Evolutionary conservation across 208 protist species (phyloP), one percentile per base, ranked within the genome.

Genomic region (Trypanosoma platydactyli): DNA sequence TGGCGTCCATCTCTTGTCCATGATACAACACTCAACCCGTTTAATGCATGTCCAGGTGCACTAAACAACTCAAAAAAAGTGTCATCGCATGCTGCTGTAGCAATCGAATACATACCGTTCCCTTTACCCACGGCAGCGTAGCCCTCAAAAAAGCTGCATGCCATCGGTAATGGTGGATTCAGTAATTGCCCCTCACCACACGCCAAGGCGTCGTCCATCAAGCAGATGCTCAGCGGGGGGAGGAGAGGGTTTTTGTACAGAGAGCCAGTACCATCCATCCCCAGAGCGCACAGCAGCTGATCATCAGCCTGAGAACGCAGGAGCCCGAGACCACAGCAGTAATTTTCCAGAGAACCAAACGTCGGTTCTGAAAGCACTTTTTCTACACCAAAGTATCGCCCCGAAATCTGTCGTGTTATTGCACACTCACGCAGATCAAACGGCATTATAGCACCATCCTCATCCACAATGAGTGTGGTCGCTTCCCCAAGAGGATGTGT

Each of bases 161-260:
- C 84, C 27, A 74, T 91, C 18, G 84, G 79, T 2, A 94, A 51
- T 1, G 88, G 85, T 7, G 88, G 88, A 59, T 94, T 94, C 25
- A 94, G 65, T 24, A 94, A 20, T 58, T 83, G 73, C 13, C 58
- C 77, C 46, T 15, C 18, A 33, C 59, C 20, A 18, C 62, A 29
- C 12, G 35, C 46, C 48, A 77, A 70, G 49, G 5, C 33, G 33
- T 80, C 70, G 27, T 71, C 59, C 30, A 72, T 48, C 9, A 85
- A 35, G 22, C 51, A 38, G 38, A 76, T 78, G 4, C 48, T 24
- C 13, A 38, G 24, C 0, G 64, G 45, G 3, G 12, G 25, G 30
- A 65, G 46, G n/a, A 56, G 33, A 3, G 77, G 66, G 11, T 55
- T 18, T 46, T 24, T 61, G 60, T 86, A 88, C 12, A 92, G 52